Conservation (phyloP, 164 flowering plant genomes). For the Euptelea pleiosperma region DNA sequence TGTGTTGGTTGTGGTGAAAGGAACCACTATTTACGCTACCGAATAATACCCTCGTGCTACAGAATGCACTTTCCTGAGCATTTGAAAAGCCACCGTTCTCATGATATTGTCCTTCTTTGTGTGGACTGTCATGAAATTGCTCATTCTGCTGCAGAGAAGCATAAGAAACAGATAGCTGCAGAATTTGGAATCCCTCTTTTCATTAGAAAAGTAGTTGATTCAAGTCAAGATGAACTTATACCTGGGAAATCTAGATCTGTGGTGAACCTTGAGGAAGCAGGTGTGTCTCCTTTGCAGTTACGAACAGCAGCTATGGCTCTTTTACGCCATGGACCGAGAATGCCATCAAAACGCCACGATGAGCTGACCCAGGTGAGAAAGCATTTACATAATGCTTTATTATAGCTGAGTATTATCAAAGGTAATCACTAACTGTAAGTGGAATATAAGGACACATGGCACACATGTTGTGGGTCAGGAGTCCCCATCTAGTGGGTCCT, state of each 20-base stretch:
- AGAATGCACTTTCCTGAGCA: conserved; percentile 97
- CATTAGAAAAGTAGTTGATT: conserved; percentile 59
- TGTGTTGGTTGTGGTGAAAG: conserved; percentile 97
- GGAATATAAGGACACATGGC: background rate
- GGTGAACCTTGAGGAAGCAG: conserved; percentile 39
- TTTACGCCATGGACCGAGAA: conserved; percentile 77
- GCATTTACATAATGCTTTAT: background rate
- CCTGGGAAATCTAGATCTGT: conserved; percentile 23
- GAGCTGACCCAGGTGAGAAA: conserved; percentile 66
- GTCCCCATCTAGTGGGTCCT: background rate
- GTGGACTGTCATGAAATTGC: conserved; percentile 99
- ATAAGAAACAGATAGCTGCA: conserved; percentile 63
- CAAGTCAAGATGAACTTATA: conserved; percentile 25
- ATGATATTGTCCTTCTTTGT: conserved; percentile 95
- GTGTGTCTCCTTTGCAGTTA: conserved; percentile 88
- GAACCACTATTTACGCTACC: conserved; percentile 84
- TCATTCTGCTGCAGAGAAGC: conserved; percentile 93
- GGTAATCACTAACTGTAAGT: background rate
- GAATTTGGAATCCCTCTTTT: conserved; percentile 89
- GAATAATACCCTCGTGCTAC: conserved; percentile 98
- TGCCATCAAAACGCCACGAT: conserved; percentile 84
- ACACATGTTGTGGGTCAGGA: background rate
- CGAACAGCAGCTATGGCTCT: conserved; percentile 98
- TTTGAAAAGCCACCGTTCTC: conserved; percentile 96
- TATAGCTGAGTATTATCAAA: background rate